phyloP scores from a whole-genome alignment of 768 basidiomycete species.

The Peribolospora baueri region DNA sequence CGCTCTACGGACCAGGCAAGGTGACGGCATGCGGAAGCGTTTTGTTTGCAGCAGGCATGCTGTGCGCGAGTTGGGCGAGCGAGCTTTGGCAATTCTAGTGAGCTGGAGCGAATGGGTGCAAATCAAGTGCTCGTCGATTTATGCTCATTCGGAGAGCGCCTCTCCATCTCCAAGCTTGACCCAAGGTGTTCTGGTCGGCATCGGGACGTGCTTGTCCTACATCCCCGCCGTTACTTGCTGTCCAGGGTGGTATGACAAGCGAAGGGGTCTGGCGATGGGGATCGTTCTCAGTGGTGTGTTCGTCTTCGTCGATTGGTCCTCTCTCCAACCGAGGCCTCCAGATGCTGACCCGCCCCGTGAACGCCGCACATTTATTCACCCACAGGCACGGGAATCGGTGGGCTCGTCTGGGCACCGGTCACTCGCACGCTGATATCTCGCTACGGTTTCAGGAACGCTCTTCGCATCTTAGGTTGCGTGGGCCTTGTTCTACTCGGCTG shows the following conservation, averaged over 20 bases:
- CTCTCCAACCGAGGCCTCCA: no score
- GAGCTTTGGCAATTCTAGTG: constrained; percentile 3
- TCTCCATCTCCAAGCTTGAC: background rate
- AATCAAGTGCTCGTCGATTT: no score
- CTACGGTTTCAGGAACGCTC: constrained; percentile 5
- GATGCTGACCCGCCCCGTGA: no score
- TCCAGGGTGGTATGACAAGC: constrained; percentile 5
- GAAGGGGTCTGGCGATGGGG: constrained; percentile 2
- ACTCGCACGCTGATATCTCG: constrained; percentile 2
- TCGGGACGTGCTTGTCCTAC: constrained; percentile 3
- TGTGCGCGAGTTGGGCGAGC: background rate
- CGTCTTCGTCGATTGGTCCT: no score
- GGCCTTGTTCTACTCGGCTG: constrained; percentile 1
- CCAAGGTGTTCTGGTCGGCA: constrained; percentile 1
- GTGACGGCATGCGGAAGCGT: background rate
- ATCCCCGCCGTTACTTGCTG: constrained; percentile 3
- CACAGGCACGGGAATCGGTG: constrained; percentile 3
- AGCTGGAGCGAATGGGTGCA: no score
- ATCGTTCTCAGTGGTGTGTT: background rate
- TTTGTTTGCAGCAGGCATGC: background rate
- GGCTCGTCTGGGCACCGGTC: constrained; percentile 10
- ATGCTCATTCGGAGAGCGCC: no score
- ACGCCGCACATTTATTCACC: no score
- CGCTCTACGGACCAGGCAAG: background rate
- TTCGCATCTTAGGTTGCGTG: constrained; percentile 8